Evolutionary conservation across 495 filamentous ascomycete species (phyloP).

Genomic region (Cercophora sp.): DNA sequence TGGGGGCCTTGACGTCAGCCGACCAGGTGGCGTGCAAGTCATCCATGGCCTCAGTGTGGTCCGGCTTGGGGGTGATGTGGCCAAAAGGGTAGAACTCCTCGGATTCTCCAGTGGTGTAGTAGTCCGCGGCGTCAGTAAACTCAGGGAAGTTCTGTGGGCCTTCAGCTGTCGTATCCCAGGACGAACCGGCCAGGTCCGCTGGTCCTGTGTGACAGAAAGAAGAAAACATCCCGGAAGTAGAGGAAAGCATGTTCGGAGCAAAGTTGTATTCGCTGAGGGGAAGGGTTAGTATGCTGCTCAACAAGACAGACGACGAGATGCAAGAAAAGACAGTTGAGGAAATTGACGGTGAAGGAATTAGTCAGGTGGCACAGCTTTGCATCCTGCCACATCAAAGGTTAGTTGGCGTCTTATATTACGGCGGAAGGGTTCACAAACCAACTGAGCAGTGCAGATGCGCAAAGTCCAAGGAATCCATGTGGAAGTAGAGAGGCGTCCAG

Average conservation of each 20-base stretch:
- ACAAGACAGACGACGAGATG: slow-evolving; percentile 24
- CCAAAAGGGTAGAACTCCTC: slow-evolving; percentile 39
- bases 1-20: slow-evolving; percentile 33
- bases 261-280: slow-evolving; percentile 49
- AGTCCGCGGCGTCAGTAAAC: slow-evolving; percentile 43
- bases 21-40: slow-evolving; percentile 44
- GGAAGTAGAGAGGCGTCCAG: slow-evolving; percentile 17
- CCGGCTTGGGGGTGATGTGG: slow-evolving; percentile 48
- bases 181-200: slow-evolving; percentile 45
- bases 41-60: slow-evolving; percentile 42
- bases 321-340: slow-evolving; percentile 32
- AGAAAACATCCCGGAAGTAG: slow-evolving; percentile 48
- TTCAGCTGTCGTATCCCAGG: slow-evolving; percentile 50
- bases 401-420: slow-evolving; percentile 14
- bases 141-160: slow-evolving; percentile 51
- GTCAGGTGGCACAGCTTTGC: slow-evolving; percentile 48
- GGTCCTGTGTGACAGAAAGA: slow-evolving; percentile 54
- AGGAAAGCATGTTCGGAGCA: slow-evolving; percentile 44
- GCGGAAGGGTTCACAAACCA: slow-evolving; percentile 20
- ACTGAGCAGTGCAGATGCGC: slow-evolving; percentile 11
- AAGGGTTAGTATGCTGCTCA: slow-evolving; percentile 51
- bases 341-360: slow-evolving; percentile 21
- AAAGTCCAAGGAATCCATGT: slow-evolving; percentile 7
- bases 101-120: slow-evolving; percentile 17
- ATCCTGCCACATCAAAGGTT: slow-evolving; percentile 29